Percentiles rank a stretch among this genome's conserved stretches.
These are phyloP conservation scores for Tetrapisispora pingtungensis DNA, from an alignment of 805 yeast species.

Conservation along the genomic window DNA sequence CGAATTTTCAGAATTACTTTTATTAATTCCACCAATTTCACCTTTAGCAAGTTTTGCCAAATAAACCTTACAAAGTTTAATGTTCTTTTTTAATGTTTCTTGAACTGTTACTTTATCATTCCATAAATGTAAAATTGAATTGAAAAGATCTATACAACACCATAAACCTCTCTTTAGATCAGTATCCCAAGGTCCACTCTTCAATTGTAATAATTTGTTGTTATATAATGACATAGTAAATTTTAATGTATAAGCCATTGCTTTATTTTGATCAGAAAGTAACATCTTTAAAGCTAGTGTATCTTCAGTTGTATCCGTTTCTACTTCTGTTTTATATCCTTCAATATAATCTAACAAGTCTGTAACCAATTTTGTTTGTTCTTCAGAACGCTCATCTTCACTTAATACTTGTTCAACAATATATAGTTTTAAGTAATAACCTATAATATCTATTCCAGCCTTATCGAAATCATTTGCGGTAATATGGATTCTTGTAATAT, in stretches of 20 bases:
- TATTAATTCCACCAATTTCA: slow-evolving; percentile 8
- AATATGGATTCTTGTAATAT: slow-evolving; percentile 7
- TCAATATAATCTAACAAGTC: slow-evolving; percentile 65
- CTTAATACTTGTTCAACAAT: slow-evolving; percentile 65
- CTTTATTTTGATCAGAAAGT: slow-evolving; percentile 50
- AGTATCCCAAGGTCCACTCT: slow-evolving; percentile 39
- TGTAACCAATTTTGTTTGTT: slow-evolving; percentile 50
- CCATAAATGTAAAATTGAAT: slow-evolving; percentile 19
- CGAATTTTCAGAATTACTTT: background rate
- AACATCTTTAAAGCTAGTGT: slow-evolving; percentile 33
- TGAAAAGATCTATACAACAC: slow-evolving; percentile 25
- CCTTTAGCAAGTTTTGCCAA: slow-evolving; percentile 20
- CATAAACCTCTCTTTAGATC: slow-evolving; percentile 22
- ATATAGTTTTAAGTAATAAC: slow-evolving; percentile 37
- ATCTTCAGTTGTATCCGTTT: slow-evolving; percentile 14
- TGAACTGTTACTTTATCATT: slow-evolving; percentile 5
- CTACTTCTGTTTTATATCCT: slow-evolving; percentile 32
- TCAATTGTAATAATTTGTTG: slow-evolving; percentile 32
- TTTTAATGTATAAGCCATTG: slow-evolving; percentile 42
- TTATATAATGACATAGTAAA: slow-evolving; percentile 54
- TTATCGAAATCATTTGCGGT: slow-evolving; percentile 20
- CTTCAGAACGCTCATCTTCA: slow-evolving; percentile 47
- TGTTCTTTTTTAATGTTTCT: slow-evolving; percentile 13
- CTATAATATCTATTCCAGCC: slow-evolving; percentile 18
- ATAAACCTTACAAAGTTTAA: slow-evolving; percentile 23